phyloP scores from a whole-genome alignment of 441 rosid genomes.

The Erodium moschatum region DNA sequence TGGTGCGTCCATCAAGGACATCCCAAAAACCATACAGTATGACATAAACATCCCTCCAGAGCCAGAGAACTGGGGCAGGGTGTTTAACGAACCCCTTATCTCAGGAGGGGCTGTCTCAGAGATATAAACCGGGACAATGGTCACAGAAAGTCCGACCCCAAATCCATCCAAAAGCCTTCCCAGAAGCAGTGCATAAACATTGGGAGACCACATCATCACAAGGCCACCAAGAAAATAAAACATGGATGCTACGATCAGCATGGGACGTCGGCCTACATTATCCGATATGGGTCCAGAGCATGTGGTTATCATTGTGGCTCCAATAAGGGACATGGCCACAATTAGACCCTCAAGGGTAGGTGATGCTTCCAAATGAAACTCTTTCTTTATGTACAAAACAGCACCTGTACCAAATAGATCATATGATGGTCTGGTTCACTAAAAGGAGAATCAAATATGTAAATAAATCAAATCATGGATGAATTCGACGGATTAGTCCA shows the following conservation, averaged over 20 bases:
- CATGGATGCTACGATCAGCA: conserved; percentile 65
- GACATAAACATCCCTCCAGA: conserved; percentile 79
- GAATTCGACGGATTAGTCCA: too few relatives aligned
- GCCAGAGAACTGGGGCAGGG: conserved; percentile 81
- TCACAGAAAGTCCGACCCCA: conserved; percentile 72
- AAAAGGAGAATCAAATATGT: too few relatives aligned
- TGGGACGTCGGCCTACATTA: conserved; percentile 60
- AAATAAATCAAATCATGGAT: neutral
- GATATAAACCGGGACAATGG: conserved; percentile 68
- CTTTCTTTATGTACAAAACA: conserved; percentile 52
- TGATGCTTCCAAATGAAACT: conserved; percentile 47
- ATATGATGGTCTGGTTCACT: neutral
- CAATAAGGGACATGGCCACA: conserved; percentile 83
- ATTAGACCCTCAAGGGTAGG: conserved; percentile 68
- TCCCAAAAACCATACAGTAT: conserved; percentile 69
- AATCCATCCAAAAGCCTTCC: conserved; percentile 78
- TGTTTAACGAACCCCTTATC: conserved; percentile 68
- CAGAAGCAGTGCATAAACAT: conserved; percentile 56
- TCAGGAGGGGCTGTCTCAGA: conserved; percentile 92
- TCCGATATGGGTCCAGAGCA: conserved; percentile 73
- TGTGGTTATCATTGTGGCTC: conserved; percentile 73
- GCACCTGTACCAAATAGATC: conserved; percentile 37
- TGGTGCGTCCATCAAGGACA: conserved; percentile 57
- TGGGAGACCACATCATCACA: conserved; percentile 80
- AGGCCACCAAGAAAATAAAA: conserved; percentile 61